These are phyloP conservation scores for Ogataea degrootiae DNA, from an alignment of 805 yeast genomes.

Conservation along the genomic window DNA sequence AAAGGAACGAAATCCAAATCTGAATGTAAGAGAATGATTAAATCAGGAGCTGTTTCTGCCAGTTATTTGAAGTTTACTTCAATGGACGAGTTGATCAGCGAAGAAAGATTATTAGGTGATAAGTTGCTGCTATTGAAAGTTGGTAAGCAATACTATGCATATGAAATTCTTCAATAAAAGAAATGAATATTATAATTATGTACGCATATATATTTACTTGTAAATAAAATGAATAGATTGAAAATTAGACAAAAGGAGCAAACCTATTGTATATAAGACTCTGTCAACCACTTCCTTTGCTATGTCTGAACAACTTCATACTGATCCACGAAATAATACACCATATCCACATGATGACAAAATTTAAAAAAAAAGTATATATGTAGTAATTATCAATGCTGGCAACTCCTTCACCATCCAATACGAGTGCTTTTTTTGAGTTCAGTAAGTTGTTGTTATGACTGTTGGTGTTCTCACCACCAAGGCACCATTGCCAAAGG, in stretches of 20 bases:
- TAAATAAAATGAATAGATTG: background rate
- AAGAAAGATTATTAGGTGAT: constrained; percentile 51
- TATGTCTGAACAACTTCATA: constrained; percentile 73
- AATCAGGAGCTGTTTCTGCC: constrained; percentile 62
- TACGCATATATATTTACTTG: background rate
- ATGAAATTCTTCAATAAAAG: constrained; percentile 32
- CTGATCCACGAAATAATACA: constrained; percentile 74
- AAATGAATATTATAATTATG: background rate
- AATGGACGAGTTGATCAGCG: constrained; percentile 40
- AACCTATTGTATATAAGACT: background rate
- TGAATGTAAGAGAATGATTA: constrained; percentile 43
- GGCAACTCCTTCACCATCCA: constrained; percentile 13
- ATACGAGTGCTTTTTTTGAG: constrained; percentile 2
- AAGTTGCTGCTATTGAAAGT: constrained; percentile 60
- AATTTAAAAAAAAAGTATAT: constrained; percentile 27
- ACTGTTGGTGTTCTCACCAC: constrained; percentile 1
- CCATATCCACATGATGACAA: constrained; percentile 56
- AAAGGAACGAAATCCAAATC: constrained; percentile 40
- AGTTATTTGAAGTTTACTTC: constrained; percentile 43
- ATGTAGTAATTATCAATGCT: constrained; percentile 28
- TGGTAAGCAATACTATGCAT: constrained; percentile 69
- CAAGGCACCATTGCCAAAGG: constrained; percentile 29
- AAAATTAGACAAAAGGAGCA: background rate
- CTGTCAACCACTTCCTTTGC: constrained; percentile 50
- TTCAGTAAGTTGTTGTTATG: background rate